These are phyloP conservation scores for Lepidium aucheri DNA, from an alignment of 345 rosid genomes.

Conservation along the genomic window DNA sequence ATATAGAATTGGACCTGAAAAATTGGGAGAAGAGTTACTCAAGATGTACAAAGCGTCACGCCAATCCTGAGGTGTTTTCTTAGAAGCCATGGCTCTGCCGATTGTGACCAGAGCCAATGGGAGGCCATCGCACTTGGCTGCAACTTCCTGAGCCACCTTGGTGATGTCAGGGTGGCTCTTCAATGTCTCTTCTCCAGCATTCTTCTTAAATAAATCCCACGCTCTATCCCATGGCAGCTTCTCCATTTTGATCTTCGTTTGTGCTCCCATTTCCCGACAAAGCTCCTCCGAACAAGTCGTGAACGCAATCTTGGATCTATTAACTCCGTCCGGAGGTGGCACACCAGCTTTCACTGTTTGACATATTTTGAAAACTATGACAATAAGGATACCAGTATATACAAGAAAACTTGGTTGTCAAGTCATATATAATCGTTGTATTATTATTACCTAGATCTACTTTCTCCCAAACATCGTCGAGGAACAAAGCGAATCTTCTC, in stretches of 20 bases:
- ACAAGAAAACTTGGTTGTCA: neutral
- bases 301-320: slow-evolving; percentile 28
- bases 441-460: slow-evolving; percentile 24
- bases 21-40: slow-evolving; percentile 31
- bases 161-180: slow-evolving; percentile 29
- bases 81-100: slow-evolving; percentile 31
- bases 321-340: slow-evolving; percentile 17
- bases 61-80: slow-evolving; percentile 31
- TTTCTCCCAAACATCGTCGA: slow-evolving; percentile 34
- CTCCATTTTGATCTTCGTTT: slow-evolving; percentile 23
- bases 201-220: slow-evolving; percentile 32
- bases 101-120: slow-evolving; percentile 32
- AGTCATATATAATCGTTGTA: neutral
- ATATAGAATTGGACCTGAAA: slow-evolving; percentile 18
- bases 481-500: slow-evolving; percentile 29
- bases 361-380: neutral
- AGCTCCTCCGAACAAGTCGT: slow-evolving; percentile 32
- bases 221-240: slow-evolving; percentile 24
- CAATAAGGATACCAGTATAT: neutral
- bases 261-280: slow-evolving; percentile 29
- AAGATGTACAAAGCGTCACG: slow-evolving; percentile 28
- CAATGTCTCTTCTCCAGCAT: slow-evolving; percentile 24
- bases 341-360: slow-evolving; percentile 21
- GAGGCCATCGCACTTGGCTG: slow-evolving; percentile 25
- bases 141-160: slow-evolving; percentile 25